Percentiles rank a stretch among this genome's conserved stretches.
phyloP scores from a whole-genome alignment of 805 yeast genomes.

The Babjeviella inositovora region DNA sequence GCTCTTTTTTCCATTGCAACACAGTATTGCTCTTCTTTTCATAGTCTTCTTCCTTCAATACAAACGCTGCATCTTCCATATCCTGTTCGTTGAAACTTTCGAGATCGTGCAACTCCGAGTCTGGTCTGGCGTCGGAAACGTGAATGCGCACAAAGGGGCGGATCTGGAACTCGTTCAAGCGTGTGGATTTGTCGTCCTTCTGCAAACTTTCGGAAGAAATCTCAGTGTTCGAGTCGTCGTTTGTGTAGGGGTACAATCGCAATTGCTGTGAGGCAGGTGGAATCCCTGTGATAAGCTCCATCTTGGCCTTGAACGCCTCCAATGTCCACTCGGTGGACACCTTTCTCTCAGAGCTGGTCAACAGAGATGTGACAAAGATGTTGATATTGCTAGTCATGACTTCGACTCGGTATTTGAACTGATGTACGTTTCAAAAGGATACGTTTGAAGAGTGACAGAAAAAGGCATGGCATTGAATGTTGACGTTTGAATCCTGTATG shows the following conservation, averaged over 20 bases:
- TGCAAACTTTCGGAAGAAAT: constrained; percentile 4
- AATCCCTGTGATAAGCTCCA: constrained; percentile 66
- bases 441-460: too few relatives aligned
- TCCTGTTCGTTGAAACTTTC: constrained; percentile 5
- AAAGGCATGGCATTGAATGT: too few relatives aligned
- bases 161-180: constrained; percentile 11
- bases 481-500: too few relatives aligned
- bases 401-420: too few relatives aligned
- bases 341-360: constrained; percentile 57
- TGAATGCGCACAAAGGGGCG: constrained; percentile 30
- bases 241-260: constrained; percentile 21
- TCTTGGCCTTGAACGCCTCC: constrained; percentile 27
- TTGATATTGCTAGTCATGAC: constrained; percentile 21
- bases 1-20: constrained; percentile 57
- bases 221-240: constrained; percentile 16
- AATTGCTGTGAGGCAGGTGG: constrained; percentile 39
- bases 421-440: too few relatives aligned
- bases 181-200: constrained; percentile 5
- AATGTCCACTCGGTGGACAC: constrained; percentile 49
- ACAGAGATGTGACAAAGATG: constrained; percentile 42
- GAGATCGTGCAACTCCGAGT: constrained; percentile 29
- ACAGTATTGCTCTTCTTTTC: constrained; percentile 45
- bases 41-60: constrained; percentile 46
- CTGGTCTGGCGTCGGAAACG: constrained; percentile 38
- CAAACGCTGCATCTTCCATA: constrained; percentile 18